phyloP scores from a whole-genome alignment of 2,329 filamentous ascomycete species.

The Emmonsiellopsis sp. region DNA sequence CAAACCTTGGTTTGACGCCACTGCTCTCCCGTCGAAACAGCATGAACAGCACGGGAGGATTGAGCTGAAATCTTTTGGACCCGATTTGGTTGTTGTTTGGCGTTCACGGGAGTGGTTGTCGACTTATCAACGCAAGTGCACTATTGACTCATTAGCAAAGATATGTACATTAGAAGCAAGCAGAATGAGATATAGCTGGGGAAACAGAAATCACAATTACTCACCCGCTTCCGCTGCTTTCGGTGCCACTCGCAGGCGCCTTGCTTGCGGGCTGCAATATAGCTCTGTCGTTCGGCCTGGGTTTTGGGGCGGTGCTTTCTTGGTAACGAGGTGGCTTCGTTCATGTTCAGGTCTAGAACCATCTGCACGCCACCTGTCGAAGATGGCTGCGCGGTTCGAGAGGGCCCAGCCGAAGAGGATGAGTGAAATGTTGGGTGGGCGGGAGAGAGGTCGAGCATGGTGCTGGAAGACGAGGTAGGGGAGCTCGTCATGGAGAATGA shows the following conservation, averaged over 20 bases:
- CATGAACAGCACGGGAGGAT: not conserved
- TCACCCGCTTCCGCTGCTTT: slow-evolving; percentile 34
- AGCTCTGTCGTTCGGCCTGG: slow-evolving; percentile 32
- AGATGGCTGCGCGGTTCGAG: slow-evolving; percentile 2
- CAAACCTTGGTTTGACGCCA: no score
- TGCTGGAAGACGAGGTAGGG: slow-evolving; percentile 15
- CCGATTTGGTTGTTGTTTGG: not conserved
- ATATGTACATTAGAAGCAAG: not conserved
- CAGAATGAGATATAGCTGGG: not conserved
- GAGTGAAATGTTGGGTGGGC: not conserved
- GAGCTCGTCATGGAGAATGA: slow-evolving; percentile 19
- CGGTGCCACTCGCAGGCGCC: slow-evolving; percentile 36
- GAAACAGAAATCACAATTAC: slow-evolving; percentile 6
- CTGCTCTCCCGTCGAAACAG: no score
- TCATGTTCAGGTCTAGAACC: slow-evolving; percentile 36
- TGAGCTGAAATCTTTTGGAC: not conserved
- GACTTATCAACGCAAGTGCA: not conserved
- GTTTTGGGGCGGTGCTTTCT: slow-evolving; percentile 34
- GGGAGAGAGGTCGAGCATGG: slow-evolving; percentile 9
- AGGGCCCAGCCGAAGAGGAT: slow-evolving; percentile 5
- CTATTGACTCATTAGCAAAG: not conserved
- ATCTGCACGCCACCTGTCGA: slow-evolving; percentile 24
- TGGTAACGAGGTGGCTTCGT: slow-evolving; percentile 30
- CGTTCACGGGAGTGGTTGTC: not conserved
- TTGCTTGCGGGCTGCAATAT: slow-evolving; percentile 33